phyloP scores from a whole-genome alignment of 768 basidiomycete genomes.

The Mycena amicta region DNA sequence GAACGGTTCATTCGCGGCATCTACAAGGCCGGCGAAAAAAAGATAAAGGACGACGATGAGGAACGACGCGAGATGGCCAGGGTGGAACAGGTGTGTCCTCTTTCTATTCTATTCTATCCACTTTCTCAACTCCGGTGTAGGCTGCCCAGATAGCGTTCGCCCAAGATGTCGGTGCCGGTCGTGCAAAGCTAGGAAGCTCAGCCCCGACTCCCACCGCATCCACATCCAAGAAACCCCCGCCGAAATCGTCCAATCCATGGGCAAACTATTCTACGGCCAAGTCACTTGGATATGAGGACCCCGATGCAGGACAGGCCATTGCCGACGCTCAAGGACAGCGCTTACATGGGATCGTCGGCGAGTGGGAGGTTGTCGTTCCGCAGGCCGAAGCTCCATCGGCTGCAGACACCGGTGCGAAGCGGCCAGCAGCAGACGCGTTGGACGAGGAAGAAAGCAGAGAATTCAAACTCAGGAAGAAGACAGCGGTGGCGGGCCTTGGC shows the following conservation, averaged over 20 bases:
- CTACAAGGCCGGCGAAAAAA: conserved; percentile 91
- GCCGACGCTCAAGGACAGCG: conserved; percentile 61
- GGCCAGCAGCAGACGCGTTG: conserved; percentile 40
- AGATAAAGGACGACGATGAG: conserved; percentile 81
- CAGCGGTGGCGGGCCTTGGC: conserved; percentile 59
- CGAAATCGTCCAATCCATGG: conserved; percentile 64
- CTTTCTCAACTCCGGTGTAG: conserved; percentile 35
- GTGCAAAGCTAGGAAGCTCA: conserved; percentile 41
- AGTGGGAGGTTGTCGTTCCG: conserved; percentile 69
- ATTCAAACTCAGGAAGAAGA: conserved; percentile 74
- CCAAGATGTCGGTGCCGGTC: conserved; percentile 73
- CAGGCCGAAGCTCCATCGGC: conserved; percentile 26
- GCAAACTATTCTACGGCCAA: conserved; percentile 89
- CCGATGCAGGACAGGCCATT: conserved; percentile 66
- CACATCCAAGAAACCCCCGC: conserved; percentile 41
- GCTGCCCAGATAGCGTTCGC: conserved; percentile 82
- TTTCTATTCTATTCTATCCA: not conserved
- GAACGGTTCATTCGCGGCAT: conserved; percentile 90
- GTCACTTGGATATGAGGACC: conserved; percentile 79
- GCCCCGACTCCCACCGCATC: conserved; percentile 34
- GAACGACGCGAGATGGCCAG: conserved; percentile 85
- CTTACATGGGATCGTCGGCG: conserved; percentile 71
- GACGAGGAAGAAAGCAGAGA: conserved; percentile 56
- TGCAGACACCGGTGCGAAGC: conserved; percentile 32
- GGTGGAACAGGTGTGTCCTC: conserved; percentile 70